Evolutionary conservation across 2,329 filamentous ascomycete species (phyloP), one percentile per base, ranked within the genome.

Genomic region (Clarireedia sp.): DNA sequence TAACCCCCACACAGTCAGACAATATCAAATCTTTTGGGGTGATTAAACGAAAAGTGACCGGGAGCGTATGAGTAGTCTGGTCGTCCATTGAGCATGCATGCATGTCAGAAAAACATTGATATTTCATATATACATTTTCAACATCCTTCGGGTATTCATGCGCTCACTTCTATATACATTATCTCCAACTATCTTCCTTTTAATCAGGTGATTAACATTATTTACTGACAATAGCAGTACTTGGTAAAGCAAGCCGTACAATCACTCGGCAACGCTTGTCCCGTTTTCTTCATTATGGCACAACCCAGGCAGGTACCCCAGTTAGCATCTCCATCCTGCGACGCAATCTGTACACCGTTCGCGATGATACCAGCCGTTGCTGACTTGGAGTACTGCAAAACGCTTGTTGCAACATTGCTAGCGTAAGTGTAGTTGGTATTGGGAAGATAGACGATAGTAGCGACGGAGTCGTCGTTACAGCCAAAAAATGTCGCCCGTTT

Each of bases 281-380:
- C 69, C 38, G 67, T 68, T 61, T 67, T 68, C 59, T 65, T 66
- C 63, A 66, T 63, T 6, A 76, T 64, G 12, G 69, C 74, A 67
- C 74, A 76, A 24, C 69, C 73, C 51, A 75, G 61, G 57, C 73
- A 76, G 21, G 67, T 65, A 1, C 63, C 63, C 73, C 73, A 75
- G 1, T 60, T 62, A 5, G 33, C 12, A 45, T 62, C 54, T 2
- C 45, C 54, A 1, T 69, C 69, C 57, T 75, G 72, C 8, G 61
- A 68, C 3, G 67, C 73, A 56, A 75, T 66, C 40, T 63, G 58
- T 23, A 65, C 66, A 0, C 74, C 74, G 59, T 75, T 75, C 3
- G 60, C 62, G 45, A 76, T 69, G 62, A 75, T 72, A 0, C 57
- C 68, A 9, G 66, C 63, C 1, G 71, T 72, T 58, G 73, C 66